These are phyloP conservation scores for Aschersonia sp. DNA, from an alignment of 2,329 filamentous ascomycete species.

Conservation along the genomic window DNA sequence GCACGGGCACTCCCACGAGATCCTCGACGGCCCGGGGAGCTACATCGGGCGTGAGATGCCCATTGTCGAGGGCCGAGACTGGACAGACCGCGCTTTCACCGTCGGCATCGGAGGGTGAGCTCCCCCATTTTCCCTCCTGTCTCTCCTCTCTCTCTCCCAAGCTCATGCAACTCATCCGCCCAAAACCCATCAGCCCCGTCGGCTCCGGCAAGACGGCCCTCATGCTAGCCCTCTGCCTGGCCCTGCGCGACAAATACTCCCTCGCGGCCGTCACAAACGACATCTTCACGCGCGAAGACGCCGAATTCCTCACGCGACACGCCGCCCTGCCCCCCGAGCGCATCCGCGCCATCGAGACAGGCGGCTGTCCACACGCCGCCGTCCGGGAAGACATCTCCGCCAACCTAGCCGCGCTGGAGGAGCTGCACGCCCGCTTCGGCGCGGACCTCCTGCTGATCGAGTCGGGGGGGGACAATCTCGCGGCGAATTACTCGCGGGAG, in stretches of 20 bases:
- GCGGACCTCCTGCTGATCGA: slow-evolving; percentile 86
- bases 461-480: slow-evolving; percentile 89
- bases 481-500: slow-evolving; percentile 91
- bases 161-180: background rate
- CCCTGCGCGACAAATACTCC: slow-evolving; percentile 66
- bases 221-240: slow-evolving; percentile 84
- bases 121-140: background rate
- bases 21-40: slow-evolving; percentile 85
- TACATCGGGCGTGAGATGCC: slow-evolving; percentile 87
- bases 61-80: slow-evolving; percentile 75
- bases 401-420: slow-evolving; percentile 85
- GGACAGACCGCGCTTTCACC: slow-evolving; percentile 82
- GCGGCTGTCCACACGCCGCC: slow-evolving; percentile 91
- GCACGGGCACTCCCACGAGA: slow-evolving; percentile 92
- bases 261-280: slow-evolving; percentile 97
- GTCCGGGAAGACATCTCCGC: slow-evolving; percentile 93
- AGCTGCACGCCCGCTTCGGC: slow-evolving; percentile 67
- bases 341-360: slow-evolving; percentile 93
- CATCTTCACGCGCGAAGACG: slow-evolving; percentile 97
- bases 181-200: slow-evolving; percentile 51
- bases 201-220: slow-evolving; percentile 95
- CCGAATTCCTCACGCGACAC: slow-evolving; percentile 87
- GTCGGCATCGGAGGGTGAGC: slow-evolving; percentile 92
- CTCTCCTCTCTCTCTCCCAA: background rate
- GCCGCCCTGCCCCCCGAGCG: slow-evolving; percentile 67